Evolutionary conservation across 208 protist species (phyloP).

Genomic region (Lotmaria passim): DNA sequence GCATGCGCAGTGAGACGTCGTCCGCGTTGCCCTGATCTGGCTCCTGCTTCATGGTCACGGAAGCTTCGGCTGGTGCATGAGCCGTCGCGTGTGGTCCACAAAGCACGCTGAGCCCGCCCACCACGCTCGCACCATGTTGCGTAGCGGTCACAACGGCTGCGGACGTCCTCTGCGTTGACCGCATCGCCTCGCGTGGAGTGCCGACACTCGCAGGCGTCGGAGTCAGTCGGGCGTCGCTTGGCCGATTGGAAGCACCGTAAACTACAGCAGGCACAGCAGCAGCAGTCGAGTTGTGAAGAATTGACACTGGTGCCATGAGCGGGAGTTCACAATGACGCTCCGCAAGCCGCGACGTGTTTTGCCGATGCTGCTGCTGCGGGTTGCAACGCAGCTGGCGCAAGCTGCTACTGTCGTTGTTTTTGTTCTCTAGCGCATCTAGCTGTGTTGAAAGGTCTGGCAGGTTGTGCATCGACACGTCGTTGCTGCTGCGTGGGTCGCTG

Average conservation of each 20-base stretch:
- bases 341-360: neutral
- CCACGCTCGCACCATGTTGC: slow-evolving; percentile 9
- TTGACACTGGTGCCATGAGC: slow-evolving; percentile 7
- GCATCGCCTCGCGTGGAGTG: too few relatives aligned
- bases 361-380: neutral
- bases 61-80: neutral
- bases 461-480: slow-evolving; percentile 3
- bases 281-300: slow-evolving; percentile 12
- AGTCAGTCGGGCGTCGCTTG: neutral
- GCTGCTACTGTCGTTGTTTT: neutral
- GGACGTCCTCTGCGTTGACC: neutral
- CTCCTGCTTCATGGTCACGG: neutral
- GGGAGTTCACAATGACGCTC: neutral
- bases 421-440: too few relatives aligned
- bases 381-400: neutral
- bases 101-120: slow-evolving; percentile 13
- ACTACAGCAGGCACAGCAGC: too few relatives aligned
- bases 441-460: neutral
- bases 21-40: too few relatives aligned
- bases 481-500: slow-evolving; percentile 7
- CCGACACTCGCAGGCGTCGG: neutral
- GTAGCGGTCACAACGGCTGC: neutral
- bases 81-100: neutral
- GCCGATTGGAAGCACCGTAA: neutral
- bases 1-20: slow-evolving; percentile 6